Conservation (phyloP, 176 grass and related monocot genomes). For the Bonia amplexicaulis region DNA sequence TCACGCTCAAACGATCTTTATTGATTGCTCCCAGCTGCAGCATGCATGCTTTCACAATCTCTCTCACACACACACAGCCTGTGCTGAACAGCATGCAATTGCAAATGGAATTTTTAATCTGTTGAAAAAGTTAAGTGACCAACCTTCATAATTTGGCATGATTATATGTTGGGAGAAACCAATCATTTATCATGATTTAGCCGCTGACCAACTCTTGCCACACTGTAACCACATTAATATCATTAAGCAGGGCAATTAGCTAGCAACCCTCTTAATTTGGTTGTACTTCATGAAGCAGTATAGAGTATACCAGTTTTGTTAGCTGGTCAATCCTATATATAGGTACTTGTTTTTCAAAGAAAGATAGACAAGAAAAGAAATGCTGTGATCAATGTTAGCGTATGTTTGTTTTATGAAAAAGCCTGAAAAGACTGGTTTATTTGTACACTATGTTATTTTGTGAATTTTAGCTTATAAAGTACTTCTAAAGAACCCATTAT, state of each 20-base stretch:
- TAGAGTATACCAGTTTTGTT: not conserved
- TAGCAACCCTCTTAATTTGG: constrained; percentile 28
- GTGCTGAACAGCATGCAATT: constrained; percentile 30
- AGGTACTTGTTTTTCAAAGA: not conserved
- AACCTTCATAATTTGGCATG: constrained; percentile 45
- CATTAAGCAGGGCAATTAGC: not conserved
- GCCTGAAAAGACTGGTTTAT: not conserved
- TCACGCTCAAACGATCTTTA: constrained; percentile 49
- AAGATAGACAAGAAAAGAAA: not conserved
- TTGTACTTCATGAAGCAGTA: constrained; percentile 2
- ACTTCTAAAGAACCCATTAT: not conserved
- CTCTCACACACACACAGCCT: not conserved
- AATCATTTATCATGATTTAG: constrained; percentile 56
- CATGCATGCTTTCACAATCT: constrained; percentile 38
- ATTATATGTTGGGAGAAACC: constrained; percentile 29
- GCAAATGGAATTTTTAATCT: constrained; percentile 37
- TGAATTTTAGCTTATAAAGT: not conserved
- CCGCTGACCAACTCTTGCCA: constrained; percentile 37
- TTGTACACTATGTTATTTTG: not conserved
- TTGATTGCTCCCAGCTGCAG: constrained; percentile 51
- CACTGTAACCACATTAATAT: constrained; percentile 13
- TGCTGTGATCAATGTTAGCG: not conserved
- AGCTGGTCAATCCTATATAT: constrained; percentile 18
- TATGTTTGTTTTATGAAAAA: not conserved
- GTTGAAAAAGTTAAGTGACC: constrained; percentile 25